These are phyloP conservation scores for Lentithecium fluviatile DNA, from an alignment of 495 filamentous ascomycete species.

Conservation along the genomic window DNA sequence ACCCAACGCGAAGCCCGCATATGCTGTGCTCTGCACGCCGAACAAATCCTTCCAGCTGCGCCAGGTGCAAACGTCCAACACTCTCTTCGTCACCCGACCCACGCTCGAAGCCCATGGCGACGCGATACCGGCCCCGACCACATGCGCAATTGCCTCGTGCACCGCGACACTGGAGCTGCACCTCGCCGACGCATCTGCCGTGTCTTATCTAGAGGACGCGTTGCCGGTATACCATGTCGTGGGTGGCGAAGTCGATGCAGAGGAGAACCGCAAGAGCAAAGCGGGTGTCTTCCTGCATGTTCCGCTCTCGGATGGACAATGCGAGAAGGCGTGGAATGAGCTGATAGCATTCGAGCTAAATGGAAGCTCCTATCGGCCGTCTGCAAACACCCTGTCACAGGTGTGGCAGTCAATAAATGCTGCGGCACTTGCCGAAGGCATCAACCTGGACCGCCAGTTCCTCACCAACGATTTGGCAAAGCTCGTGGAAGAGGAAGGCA, in stretches of 20 bases:
- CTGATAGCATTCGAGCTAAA: slow-evolving; percentile 44
- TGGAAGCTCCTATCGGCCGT: slow-evolving; percentile 39
- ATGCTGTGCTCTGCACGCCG: slow-evolving; percentile 71
- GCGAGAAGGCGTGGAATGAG: slow-evolving; percentile 39
- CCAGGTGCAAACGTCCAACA: slow-evolving; percentile 90
- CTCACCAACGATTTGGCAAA: slow-evolving; percentile 45
- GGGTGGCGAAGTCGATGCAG: slow-evolving; percentile 27
- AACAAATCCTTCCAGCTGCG: slow-evolving; percentile 73
- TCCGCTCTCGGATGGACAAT: slow-evolving; percentile 44
- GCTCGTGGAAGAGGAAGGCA: slow-evolving; percentile 47
- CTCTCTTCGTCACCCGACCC: slow-evolving; percentile 69
- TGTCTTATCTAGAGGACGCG: slow-evolving; percentile 33
- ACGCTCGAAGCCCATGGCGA: slow-evolving; percentile 26
- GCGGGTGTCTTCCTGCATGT: slow-evolving; percentile 40
- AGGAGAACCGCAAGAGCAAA: slow-evolving; percentile 35
- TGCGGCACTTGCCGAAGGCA: slow-evolving; percentile 29
- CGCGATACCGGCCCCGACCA: slow-evolving; percentile 42
- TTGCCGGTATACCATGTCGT: slow-evolving; percentile 38
- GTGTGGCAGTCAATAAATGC: slow-evolving; percentile 41
- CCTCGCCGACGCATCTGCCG: slow-evolving; percentile 28
- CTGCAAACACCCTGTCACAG: slow-evolving; percentile 29
- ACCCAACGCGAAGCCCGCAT: slow-evolving; percentile 48
- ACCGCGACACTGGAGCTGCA: slow-evolving; percentile 67
- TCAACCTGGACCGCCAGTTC: slow-evolving; percentile 44
- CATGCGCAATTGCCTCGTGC: slow-evolving; percentile 67